Conservation (phyloP, 306 rosid species). For the Prunus dulcis region DNA sequence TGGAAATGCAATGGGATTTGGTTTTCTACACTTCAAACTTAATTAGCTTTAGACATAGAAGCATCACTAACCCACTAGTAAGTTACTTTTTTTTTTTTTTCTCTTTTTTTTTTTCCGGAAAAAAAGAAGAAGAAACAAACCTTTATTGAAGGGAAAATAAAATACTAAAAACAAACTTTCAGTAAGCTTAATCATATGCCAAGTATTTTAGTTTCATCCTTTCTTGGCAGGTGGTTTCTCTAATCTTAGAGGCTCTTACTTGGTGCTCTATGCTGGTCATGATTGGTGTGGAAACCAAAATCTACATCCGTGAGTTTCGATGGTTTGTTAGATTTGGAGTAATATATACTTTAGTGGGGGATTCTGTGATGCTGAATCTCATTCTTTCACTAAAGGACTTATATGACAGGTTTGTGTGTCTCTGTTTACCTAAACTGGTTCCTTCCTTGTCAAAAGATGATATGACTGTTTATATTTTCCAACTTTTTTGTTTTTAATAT, state of each 20-base stretch:
- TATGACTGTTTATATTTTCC: not conserved
- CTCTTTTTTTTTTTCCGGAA: not conserved
- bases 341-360: constrained; percentile 68
- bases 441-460: not conserved
- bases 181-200: not conserved
- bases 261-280: constrained; percentile 87
- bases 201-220: constrained; percentile 1
- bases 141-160: not conserved
- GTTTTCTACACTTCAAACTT: not conserved
- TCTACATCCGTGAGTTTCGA: constrained; percentile 71
- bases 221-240: constrained; percentile 54
- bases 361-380: constrained; percentile 74
- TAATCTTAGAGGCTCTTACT: constrained; percentile 59
- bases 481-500: not conserved
- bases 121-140: not conserved
- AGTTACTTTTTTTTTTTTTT: not conserved
- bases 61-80: constrained; percentile 8
- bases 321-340: constrained; percentile 89
- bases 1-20: not conserved
- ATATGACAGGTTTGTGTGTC: constrained; percentile 58
- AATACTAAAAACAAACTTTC: not conserved
- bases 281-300: constrained; percentile 66
- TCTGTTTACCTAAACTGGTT: constrained; percentile 7
- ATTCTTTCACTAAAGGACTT: constrained; percentile 59
- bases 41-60: not conserved